phyloP scores from a whole-genome alignment of 805 yeast species.

The Spathaspora sp. region DNA sequence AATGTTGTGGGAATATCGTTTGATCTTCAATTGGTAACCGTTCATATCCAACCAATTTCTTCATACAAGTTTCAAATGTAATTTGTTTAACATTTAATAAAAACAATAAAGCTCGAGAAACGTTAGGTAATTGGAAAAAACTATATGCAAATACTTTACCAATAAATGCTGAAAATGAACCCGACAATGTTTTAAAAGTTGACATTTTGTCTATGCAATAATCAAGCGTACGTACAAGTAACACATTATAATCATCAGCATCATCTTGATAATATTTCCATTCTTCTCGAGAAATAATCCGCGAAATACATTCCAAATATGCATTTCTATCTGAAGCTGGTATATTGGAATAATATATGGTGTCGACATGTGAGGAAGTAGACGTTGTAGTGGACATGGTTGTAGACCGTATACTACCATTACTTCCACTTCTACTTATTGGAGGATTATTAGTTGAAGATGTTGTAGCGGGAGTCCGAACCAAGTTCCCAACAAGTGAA shows the following conservation, averaged over 20 bases:
- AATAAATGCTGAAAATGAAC: constrained; percentile 59
- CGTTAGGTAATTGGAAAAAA: constrained; percentile 41
- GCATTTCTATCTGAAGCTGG: constrained; percentile 46
- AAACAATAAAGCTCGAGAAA: constrained; percentile 55
- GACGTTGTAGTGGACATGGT: neutral
- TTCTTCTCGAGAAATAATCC: constrained; percentile 45
- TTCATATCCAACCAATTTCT: neutral
- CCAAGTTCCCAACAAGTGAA: constrained; percentile 22
- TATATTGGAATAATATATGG: constrained; percentile 6
- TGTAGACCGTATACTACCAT: neutral
- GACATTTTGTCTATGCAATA: constrained; percentile 46
- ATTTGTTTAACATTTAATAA: constrained; percentile 52
- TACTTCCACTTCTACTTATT: neutral
- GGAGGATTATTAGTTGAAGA: neutral
- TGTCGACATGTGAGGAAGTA: neutral
- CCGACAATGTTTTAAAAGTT: constrained; percentile 46
- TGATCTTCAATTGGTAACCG: neutral
- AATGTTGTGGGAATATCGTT: constrained; percentile 23
- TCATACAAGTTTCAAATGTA: constrained; percentile 27
- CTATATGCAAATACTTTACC: constrained; percentile 71
- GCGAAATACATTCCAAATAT: constrained; percentile 50
- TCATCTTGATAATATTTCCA: constrained; percentile 36
- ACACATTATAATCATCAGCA: constrained; percentile 22
- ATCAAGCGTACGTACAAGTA: constrained; percentile 51
- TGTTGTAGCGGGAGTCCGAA: constrained; percentile 1